phyloP scores from a whole-genome alignment of 23 red algal genomes.

The Gracilaria vermiculophylla region DNA sequence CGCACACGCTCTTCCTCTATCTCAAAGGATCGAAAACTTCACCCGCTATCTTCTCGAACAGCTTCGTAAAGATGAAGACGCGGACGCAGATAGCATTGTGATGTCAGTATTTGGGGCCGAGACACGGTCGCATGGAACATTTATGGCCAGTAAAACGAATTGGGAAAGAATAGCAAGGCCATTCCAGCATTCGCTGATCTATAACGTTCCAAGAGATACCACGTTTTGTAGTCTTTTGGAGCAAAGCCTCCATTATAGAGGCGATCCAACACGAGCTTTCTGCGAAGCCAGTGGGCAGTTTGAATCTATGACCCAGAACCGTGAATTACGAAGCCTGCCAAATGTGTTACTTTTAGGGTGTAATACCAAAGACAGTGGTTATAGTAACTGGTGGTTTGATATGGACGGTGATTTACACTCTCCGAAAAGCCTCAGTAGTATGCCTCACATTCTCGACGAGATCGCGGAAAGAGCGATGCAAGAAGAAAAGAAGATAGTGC shows the following conservation, averaged over 20 bases:
- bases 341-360: conserved; percentile 69
- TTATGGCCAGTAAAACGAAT: conserved; percentile 44
- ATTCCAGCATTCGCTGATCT: conserved; percentile 64
- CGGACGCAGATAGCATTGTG: conserved; percentile 16
- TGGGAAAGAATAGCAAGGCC: conserved; percentile 60
- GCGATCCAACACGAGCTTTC: conserved; percentile 68
- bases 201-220: neutral
- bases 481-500: conserved; percentile 34
- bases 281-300: conserved; percentile 60
- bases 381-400: conserved; percentile 59
- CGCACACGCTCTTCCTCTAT: conserved; percentile 49
- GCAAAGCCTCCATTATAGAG: conserved; percentile 32
- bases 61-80: conserved; percentile 67
- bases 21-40: conserved; percentile 81
- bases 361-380: conserved; percentile 38
- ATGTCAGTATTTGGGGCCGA: conserved; percentile 67
- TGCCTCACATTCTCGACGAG: neutral
- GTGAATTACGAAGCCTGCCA: conserved; percentile 69
- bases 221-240: conserved; percentile 54
- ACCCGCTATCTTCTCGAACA: conserved; percentile 91
- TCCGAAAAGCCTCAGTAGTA: neutral
- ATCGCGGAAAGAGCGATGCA: conserved; percentile 20
- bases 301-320: conserved; percentile 71
- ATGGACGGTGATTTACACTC: neutral
- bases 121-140: conserved; percentile 53